Conservation (phyloP, 345 rosid species). For the Euphorbia peplus region DNA sequence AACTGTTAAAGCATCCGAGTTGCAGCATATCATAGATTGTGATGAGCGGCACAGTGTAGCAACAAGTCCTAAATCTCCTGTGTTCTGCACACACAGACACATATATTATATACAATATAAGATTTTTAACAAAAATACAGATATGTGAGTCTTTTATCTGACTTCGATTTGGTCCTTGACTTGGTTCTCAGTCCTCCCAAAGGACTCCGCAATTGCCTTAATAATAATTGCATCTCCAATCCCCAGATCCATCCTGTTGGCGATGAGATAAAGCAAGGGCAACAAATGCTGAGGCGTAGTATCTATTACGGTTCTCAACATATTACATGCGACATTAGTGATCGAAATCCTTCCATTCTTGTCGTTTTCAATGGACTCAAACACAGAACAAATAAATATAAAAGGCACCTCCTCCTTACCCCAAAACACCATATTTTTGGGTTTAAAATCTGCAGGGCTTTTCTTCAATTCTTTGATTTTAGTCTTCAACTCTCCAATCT, state of each 20-base stretch:
- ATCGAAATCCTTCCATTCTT: slow-evolving; percentile 73
- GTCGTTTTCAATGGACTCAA: slow-evolving; percentile 68
- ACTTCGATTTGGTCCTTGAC: too few species aligned
- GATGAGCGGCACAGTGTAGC: slow-evolving; percentile 92
- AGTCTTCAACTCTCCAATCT: slow-evolving; percentile 46
- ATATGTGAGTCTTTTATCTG: background rate
- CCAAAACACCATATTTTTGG: slow-evolving; percentile 58
- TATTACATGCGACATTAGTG: slow-evolving; percentile 77
- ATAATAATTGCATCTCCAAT: slow-evolving; percentile 77
- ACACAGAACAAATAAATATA: slow-evolving; percentile 57
- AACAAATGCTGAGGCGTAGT: slow-evolving; percentile 76
- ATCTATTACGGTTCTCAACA: slow-evolving; percentile 75
- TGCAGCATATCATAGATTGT: slow-evolving; percentile 87
- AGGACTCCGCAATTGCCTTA: slow-evolving; percentile 81
- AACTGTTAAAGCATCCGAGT: slow-evolving; percentile 78
- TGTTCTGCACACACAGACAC: too few species aligned
- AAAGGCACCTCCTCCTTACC: slow-evolving; percentile 80
- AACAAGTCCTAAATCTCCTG: slow-evolving; percentile 93
- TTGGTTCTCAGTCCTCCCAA: slow-evolving; percentile 72
- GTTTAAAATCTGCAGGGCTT: slow-evolving; percentile 61
- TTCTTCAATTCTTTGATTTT: slow-evolving; percentile 59
- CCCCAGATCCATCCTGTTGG: slow-evolving; percentile 82
- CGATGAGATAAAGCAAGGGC: slow-evolving; percentile 62
- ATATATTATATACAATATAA: too few species aligned
- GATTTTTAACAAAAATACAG: too few species aligned